Evolutionary conservation across 441 rosid genomes (phyloP).

Genomic region (Eruca vesicaria): DNA sequence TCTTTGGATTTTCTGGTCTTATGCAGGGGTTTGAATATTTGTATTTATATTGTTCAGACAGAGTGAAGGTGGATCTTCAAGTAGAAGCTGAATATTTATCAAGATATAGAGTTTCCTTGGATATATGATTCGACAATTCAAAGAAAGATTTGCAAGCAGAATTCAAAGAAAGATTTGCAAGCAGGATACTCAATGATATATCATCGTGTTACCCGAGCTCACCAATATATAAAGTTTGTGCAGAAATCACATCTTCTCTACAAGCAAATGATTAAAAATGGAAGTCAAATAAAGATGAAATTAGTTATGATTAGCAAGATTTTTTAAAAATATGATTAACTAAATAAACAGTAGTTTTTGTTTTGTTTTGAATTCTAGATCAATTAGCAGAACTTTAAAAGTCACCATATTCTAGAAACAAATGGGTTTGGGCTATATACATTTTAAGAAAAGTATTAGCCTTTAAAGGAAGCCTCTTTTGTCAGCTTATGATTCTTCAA

Average conservation of each 20-base stretch:
- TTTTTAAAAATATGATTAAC: neutral
- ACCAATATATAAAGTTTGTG: neutral
- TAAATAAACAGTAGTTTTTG: neutral
- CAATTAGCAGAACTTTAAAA: neutral
- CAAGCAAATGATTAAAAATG: neutral
- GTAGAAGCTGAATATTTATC: neutral
- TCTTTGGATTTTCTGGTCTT: neutral
- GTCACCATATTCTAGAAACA: neutral
- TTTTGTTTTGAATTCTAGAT: neutral
- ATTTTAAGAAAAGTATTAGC: neutral
- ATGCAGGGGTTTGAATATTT: neutral
- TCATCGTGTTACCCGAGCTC: neutral
- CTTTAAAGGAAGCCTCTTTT: constrained; percentile 33
- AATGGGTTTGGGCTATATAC: constrained; percentile 35
- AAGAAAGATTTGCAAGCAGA: neutral
- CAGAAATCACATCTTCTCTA: neutral
- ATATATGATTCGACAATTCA: neutral
- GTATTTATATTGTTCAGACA: neutral
- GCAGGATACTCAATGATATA: too few species aligned
- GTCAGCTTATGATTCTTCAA: constrained; percentile 29
- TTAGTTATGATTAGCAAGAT: neutral
- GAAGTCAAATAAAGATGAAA: neutral
- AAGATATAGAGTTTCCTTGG: neutral
- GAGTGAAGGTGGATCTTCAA: neutral
- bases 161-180: too few species aligned